Evolutionary conservation across 805 yeast genomes (phyloP).

Genomic region (Lipomyces lipofer): DNA sequence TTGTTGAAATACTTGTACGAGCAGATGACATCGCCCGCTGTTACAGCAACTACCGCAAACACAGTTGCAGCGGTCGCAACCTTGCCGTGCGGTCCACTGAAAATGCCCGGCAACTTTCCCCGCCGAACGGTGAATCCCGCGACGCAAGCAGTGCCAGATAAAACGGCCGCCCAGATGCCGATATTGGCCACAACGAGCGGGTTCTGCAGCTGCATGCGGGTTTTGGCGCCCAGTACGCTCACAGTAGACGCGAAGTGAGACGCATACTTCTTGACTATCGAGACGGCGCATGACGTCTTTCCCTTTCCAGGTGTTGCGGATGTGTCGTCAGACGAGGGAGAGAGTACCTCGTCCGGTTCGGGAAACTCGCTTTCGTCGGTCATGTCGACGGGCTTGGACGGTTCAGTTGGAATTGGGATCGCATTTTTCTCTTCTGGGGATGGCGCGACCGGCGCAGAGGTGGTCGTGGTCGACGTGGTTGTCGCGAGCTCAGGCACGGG

Average conservation of each 20-base stretch:
- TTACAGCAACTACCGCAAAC: conserved; percentile 1
- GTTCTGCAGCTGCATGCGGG: conserved; percentile 10
- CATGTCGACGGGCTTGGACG: not conserved
- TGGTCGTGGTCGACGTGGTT: not conserved
- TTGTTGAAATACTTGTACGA: conserved; percentile 11
- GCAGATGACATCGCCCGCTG: conserved; percentile 9
- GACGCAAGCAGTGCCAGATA: not conserved
- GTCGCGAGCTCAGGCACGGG: conserved; percentile 17
- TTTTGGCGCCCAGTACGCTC: not conserved
- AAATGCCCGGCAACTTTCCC: conserved; percentile 3
- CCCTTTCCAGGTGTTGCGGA: conserved; percentile 1
- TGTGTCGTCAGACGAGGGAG: not conserved
- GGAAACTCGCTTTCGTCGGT: conserved; percentile 9
- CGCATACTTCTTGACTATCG: conserved; percentile 11
- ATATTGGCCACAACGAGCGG: conserved; percentile 16
- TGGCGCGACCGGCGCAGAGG: not conserved
- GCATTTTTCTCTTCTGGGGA: not conserved
- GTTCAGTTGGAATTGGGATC: not conserved
- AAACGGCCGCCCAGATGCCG: conserved; percentile 8
- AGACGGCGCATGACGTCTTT: conserved; percentile 9
- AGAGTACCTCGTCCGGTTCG: conserved; percentile 8
- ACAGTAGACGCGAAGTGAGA: not conserved
- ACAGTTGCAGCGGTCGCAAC: conserved; percentile 5
- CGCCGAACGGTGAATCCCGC: not conserved
- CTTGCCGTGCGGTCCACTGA: conserved; percentile 3